Conservation (phyloP, 2,329 filamentous ascomycete genomes). For the Exophiala alcalophila region DNA sequence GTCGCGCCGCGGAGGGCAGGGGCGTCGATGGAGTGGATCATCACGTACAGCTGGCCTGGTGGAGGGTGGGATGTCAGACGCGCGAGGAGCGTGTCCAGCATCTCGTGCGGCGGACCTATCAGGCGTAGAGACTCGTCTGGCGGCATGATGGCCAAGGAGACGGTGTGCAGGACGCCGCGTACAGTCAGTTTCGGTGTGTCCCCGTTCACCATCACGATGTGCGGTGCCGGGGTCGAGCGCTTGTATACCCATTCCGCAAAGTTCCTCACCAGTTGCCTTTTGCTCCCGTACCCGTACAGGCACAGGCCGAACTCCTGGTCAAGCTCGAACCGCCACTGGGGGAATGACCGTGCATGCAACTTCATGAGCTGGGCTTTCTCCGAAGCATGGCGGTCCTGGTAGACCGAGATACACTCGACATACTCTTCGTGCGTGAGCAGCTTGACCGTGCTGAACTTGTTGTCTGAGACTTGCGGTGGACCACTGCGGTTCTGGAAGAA, state of each 20-base stretch:
- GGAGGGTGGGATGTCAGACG: constrained; percentile 61
- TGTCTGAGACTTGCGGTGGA: constrained; percentile 78
- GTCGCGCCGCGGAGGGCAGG: constrained; percentile 67
- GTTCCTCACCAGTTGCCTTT: constrained; percentile 67
- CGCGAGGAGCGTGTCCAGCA: constrained; percentile 64
- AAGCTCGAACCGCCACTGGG: constrained; percentile 91
- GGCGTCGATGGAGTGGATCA: constrained; percentile 87
- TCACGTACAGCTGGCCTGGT: constrained; percentile 58
- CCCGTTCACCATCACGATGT: constrained; percentile 82
- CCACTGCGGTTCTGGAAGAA: constrained; percentile 89
- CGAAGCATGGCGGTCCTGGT: constrained; percentile 64
- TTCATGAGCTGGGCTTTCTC: constrained; percentile 70
- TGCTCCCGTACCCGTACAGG: constrained; percentile 89
- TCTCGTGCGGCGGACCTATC: constrained; percentile 64
- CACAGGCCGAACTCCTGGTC: constrained; percentile 83
- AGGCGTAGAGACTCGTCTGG: constrained; percentile 48
- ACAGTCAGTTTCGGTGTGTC: constrained; percentile 55
- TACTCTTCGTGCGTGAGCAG: constrained; percentile 91
- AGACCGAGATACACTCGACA: constrained; percentile 65
- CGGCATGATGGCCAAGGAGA: constrained; percentile 59
- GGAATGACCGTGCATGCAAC: constrained; percentile 76
- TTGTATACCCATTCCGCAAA: constrained; percentile 71
- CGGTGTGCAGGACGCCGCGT: constrained; percentile 51
- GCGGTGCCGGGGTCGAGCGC: constrained; percentile 35
- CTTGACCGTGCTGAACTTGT: constrained; percentile 70